phyloP scores from a whole-genome alignment of 2,329 filamentous ascomycete species.

The Calonectria leucothoes region DNA sequence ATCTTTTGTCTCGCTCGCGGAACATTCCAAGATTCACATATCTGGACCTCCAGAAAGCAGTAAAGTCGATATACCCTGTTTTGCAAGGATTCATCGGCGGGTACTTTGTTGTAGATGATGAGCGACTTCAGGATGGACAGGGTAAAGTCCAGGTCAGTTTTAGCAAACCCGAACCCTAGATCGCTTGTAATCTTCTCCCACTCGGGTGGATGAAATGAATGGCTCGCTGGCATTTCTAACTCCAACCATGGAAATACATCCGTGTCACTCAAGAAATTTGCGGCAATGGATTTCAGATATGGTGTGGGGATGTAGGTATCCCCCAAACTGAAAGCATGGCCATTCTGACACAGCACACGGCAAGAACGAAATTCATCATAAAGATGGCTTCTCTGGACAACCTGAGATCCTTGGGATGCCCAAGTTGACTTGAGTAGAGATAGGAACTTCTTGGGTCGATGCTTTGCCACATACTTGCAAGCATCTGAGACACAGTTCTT shows the following conservation, averaged over 20 bases:
- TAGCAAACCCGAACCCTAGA: neutral
- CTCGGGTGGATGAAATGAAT: neutral
- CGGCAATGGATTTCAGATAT: neutral
- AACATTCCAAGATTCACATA: neutral
- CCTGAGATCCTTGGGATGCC: neutral
- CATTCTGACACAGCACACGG: neutral
- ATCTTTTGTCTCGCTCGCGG: neutral
- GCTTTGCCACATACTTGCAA: constrained; percentile 24
- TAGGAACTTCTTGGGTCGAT: constrained; percentile 14
- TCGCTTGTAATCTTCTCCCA: neutral
- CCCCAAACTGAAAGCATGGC: neutral
- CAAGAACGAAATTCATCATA: neutral
- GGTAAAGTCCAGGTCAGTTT: neutral
- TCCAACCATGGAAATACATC: neutral
- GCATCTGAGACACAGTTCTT: neutral
- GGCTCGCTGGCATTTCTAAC: neutral
- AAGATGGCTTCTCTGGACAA: neutral
- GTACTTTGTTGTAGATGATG: neutral
- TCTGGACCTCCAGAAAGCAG: neutral
- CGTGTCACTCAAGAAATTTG: neutral
- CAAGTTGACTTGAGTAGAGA: constrained; percentile 6
- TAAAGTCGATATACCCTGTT: neutral
- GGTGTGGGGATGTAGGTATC: neutral
- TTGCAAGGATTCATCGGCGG: neutral
- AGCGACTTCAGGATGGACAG: neutral